Conservation (phyloP, 2,329 filamentous ascomycete species). For the Aspergillus neotritici region DNA sequence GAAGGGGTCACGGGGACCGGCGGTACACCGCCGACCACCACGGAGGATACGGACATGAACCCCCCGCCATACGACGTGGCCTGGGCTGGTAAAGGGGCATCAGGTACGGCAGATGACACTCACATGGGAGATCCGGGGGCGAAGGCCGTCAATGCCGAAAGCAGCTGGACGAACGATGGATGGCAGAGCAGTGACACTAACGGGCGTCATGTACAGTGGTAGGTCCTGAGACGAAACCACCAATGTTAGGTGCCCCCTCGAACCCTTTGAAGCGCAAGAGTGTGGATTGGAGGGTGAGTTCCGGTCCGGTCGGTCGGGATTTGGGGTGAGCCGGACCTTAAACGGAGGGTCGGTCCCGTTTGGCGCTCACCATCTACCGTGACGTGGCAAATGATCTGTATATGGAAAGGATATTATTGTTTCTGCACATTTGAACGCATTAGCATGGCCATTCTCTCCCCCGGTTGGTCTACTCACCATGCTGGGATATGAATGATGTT, state of each 20-base stretch:
- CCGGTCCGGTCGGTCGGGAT: too few species aligned
- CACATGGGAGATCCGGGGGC: conserved; percentile 7
- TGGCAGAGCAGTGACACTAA: conserved; percentile 21
- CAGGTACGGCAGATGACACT: conserved; percentile 26
- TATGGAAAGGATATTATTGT: too few species aligned
- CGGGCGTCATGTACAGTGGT: conserved; percentile 23
- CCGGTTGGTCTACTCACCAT: too few species aligned
- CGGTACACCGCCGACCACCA: conserved; percentile 1
- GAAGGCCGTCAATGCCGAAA: conserved; percentile 3
- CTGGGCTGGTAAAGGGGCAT: conserved; percentile 13
- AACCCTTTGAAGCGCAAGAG: conserved; percentile 35
- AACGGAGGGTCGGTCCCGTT: too few species aligned
- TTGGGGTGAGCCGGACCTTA: too few species aligned
- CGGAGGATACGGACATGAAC: conserved; percentile 24
- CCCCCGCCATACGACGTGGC: conserved; percentile 27
- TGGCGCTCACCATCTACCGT: too few species aligned
- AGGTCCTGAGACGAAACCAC: conserved; percentile 16
- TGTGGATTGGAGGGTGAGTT: conserved; percentile 4
- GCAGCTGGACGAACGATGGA: conserved; percentile 5
- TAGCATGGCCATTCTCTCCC: too few species aligned
- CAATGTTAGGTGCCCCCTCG: conserved; percentile 9
- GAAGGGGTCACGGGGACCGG: conserved; percentile 11
- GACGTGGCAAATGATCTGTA: too few species aligned
- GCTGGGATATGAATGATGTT: too few species aligned
- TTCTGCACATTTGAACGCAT: too few species aligned